Percentiles rank a stretch among this genome's conserved stretches.
phyloP scores from a whole-genome alignment of 495 filamentous ascomycete genomes.

The Daldinia loculata region DNA sequence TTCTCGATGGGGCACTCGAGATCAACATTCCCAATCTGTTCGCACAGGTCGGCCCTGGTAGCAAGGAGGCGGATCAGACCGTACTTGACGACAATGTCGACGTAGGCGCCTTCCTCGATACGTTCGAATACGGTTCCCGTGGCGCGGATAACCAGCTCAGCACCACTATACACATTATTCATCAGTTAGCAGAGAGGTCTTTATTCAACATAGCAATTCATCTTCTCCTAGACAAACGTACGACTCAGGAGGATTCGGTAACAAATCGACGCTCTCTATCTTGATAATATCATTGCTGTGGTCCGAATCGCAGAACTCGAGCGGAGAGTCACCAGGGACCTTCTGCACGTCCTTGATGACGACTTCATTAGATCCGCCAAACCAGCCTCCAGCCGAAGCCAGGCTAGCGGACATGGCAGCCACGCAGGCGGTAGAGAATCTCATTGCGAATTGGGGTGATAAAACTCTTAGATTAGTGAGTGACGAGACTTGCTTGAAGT shows the following conservation, averaged over 20 bases:
- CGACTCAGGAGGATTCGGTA: constrained; percentile 87
- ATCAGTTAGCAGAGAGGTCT: constrained; percentile 25
- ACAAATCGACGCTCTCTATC: constrained; percentile 80
- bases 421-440: constrained; percentile 52
- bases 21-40: constrained; percentile 86
- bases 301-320: constrained; percentile 75
- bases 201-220: constrained; percentile 2
- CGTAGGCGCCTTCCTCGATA: constrained; percentile 79
- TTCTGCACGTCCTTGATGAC: constrained; percentile 50
- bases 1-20: constrained; percentile 86
- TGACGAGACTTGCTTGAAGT: background rate
- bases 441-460: constrained; percentile 47
- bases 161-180: constrained; percentile 65
- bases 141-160: constrained; percentile 80
- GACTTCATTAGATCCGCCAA: constrained; percentile 46
- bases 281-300: constrained; percentile 68
- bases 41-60: constrained; percentile 81
- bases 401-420: constrained; percentile 50
- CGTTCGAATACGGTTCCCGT: constrained; percentile 71
- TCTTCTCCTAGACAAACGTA: constrained; percentile 60
- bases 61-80: constrained; percentile 89
- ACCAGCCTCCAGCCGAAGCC: constrained; percentile 53
- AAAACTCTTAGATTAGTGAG: background rate
- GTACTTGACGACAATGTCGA: constrained; percentile 88
- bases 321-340: constrained; percentile 79